A percentile compares a stretch with the other conserved stretches of the same genome.
phyloP scores from a whole-genome alignment of 139 green algal genomes.

The Haematococcus lacustris region DNA sequence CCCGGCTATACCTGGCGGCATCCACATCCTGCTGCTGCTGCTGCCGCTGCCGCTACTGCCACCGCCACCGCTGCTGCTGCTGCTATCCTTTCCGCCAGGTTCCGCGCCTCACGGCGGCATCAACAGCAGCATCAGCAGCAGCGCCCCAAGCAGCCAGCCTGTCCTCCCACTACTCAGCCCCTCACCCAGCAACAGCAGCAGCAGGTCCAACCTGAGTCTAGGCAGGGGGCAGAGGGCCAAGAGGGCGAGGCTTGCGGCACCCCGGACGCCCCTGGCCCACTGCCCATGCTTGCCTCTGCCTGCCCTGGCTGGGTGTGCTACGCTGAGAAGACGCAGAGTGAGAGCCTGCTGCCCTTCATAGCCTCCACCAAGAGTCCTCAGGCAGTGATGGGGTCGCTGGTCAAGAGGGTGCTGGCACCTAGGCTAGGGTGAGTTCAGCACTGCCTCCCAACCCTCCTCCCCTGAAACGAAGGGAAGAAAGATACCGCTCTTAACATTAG shows the following conservation, averaged over 20 bases:
- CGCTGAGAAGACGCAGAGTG: slow-evolving; percentile 93
- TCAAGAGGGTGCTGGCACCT: slow-evolving; percentile 66
- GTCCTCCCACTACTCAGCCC: background rate
- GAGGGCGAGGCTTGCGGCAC: background rate
- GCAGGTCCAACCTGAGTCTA: background rate
- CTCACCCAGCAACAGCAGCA: slow-evolving; percentile 2
- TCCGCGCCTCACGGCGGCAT: background rate
- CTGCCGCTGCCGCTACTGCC: background rate
- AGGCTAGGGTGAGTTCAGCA: slow-evolving; percentile 17
- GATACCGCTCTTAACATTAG: background rate
- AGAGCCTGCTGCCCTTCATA: slow-evolving; percentile 78
- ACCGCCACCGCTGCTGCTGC: background rate
- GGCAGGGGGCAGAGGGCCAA: slow-evolving; percentile 2
- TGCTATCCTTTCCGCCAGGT: background rate
- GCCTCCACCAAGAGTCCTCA: slow-evolving; percentile 79
- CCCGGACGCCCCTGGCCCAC: background rate
- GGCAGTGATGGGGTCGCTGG: slow-evolving; percentile 77
- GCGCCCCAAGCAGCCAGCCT: background rate
- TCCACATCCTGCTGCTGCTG: background rate
- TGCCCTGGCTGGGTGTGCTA: slow-evolving; percentile 98
- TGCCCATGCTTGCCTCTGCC: slow-evolving; percentile 83
- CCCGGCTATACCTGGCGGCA: background rate
- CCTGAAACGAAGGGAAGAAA: no score
- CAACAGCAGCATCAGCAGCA: slow-evolving; percentile 12
- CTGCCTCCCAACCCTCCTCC: no score